These are phyloP conservation scores for Hypoxylon sp. DNA, from an alignment of 2,329 filamentous ascomycete genomes.

Conservation along the genomic window DNA sequence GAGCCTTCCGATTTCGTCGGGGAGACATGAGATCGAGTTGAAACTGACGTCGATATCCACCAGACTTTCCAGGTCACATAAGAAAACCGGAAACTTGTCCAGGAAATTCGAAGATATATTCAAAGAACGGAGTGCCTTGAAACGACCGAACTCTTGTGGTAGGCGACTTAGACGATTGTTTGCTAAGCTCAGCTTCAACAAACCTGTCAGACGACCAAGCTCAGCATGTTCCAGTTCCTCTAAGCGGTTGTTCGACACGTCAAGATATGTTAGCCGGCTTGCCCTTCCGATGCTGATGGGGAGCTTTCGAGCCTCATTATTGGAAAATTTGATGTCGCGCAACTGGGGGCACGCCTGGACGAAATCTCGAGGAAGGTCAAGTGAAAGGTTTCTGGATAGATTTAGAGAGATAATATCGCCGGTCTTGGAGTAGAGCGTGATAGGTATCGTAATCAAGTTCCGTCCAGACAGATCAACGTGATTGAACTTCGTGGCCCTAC, in stretches of 20 bases:
- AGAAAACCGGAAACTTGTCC: slow-evolving; percentile 84
- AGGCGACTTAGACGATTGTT: slow-evolving; percentile 89
- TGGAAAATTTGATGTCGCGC: slow-evolving; percentile 94
- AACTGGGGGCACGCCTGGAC: slow-evolving; percentile 93
- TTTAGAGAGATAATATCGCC: slow-evolving; percentile 95
- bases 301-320: slow-evolving; percentile 89
- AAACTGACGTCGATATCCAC: slow-evolving; percentile 97
- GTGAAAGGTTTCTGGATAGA: slow-evolving; percentile 88
- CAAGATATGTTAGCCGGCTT: slow-evolving; percentile 84
- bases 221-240: slow-evolving; percentile 90
- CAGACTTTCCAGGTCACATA: slow-evolving; percentile 84
- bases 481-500: slow-evolving; percentile 89
- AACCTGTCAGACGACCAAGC: slow-evolving; percentile 77
- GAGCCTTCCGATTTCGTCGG: slow-evolving; percentile 82
- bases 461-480: slow-evolving; percentile 92
- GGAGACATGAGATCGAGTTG: slow-evolving; percentile 85
- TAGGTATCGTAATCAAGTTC: slow-evolving; percentile 94
- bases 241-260: slow-evolving; percentile 93
- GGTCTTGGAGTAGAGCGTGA: slow-evolving; percentile 91
- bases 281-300: slow-evolving; percentile 88
- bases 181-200: slow-evolving; percentile 91
- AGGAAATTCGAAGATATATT: slow-evolving; percentile 96
- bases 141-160: slow-evolving; percentile 85
- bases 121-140: slow-evolving; percentile 81
- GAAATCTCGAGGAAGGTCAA: slow-evolving; percentile 96